phyloP scores from a whole-genome alignment of 1,139 yeast species.

The Yamadazyma songkhlaensis region DNA sequence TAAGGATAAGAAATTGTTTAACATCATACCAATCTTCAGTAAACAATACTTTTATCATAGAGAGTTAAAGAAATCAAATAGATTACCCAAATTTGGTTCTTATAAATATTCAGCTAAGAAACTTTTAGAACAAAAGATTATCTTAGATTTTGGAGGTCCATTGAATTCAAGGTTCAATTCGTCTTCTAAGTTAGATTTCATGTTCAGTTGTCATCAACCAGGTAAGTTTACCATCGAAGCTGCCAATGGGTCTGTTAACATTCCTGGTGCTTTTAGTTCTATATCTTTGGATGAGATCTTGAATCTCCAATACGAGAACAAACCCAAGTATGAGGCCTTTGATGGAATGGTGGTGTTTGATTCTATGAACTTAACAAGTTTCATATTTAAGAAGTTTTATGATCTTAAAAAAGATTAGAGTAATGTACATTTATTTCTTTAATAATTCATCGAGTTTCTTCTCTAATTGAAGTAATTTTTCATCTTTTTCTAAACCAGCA shows the following conservation, averaged over 20 bases:
- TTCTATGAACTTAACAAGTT: slow-evolving; percentile 60
- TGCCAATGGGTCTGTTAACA: slow-evolving; percentile 40
- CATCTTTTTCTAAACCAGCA: slow-evolving; percentile 62
- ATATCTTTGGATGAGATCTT: slow-evolving; percentile 68
- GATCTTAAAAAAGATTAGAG: slow-evolving; percentile 31
- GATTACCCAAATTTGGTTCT: slow-evolving; percentile 76
- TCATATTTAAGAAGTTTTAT: slow-evolving; percentile 73
- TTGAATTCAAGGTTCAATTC: slow-evolving; percentile 38
- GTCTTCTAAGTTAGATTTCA: slow-evolving; percentile 67
- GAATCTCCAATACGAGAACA: slow-evolving; percentile 62
- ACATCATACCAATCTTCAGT: slow-evolving; percentile 62
- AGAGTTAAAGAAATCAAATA: slow-evolving; percentile 64
- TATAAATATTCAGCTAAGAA: slow-evolving; percentile 78
- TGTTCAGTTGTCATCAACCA: slow-evolving; percentile 72
- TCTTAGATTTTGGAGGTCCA: slow-evolving; percentile 56
- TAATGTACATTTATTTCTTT: slow-evolving; percentile 16
- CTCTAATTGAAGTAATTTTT: slow-evolving; percentile 46
- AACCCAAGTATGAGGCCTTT: slow-evolving; percentile 50
- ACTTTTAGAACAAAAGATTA: slow-evolving; percentile 68
- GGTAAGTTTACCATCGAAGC: slow-evolving; percentile 74
- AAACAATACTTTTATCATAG: slow-evolving; percentile 78
- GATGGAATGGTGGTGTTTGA: slow-evolving; percentile 67
- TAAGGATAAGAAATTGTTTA: slow-evolving; percentile 51
- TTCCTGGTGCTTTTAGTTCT: slow-evolving; percentile 52
- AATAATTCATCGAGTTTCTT: slow-evolving; percentile 39